Evolutionary conservation across 495 filamentous ascomycete species (phyloP), one percentile per base, ranked within the genome.

Genomic region (Tricharina praecox): DNA sequence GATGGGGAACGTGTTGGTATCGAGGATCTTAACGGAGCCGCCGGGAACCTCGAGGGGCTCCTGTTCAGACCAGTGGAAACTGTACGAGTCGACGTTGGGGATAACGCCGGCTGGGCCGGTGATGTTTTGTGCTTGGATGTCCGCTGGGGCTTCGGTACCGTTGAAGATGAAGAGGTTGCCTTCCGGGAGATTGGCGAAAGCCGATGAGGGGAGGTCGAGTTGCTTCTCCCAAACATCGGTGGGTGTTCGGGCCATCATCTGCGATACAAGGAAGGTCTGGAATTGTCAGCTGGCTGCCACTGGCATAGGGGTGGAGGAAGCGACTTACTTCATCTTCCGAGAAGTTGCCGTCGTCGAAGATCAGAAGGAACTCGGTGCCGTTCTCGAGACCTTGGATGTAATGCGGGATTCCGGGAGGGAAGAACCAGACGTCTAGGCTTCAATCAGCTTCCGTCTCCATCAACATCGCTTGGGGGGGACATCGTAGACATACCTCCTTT

Each of bases 301-400:
- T 32, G 28, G 7, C 28, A 32, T 32, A 32, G 7, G 13, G 13
- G 28, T 32, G 13, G 7, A 32, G 28, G 13, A 32, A 32, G 13
- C 7, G 28, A 32, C 7, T 32, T 32, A 32, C 28, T n/a, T 43
- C 40, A 26, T 78, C 74, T 56, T 82, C 79, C 4, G 69, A 74
- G 64, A 84, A 84, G n/a, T 59, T 60, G 1, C 78, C 78, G 37
- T 78, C 67, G 56, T 84, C 75, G 53, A 82, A 82, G 35, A 82
- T 70, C 9, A 84, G 66, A 7, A 82, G 67, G 59, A 82, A 82
- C 52, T 84, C 79, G 21, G 68, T 70, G 2, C 78, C 79, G 16
- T 71, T 66, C 11, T 75, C 70, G 2, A 81, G 62, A 0, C 71
- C 79, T 60, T 84, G 78, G 28, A 84, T 70, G 3, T 70, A 74